These are phyloP conservation scores for Mycena belliarum DNA, from an alignment of 768 basidiomycete species.

Conservation along the genomic window DNA sequence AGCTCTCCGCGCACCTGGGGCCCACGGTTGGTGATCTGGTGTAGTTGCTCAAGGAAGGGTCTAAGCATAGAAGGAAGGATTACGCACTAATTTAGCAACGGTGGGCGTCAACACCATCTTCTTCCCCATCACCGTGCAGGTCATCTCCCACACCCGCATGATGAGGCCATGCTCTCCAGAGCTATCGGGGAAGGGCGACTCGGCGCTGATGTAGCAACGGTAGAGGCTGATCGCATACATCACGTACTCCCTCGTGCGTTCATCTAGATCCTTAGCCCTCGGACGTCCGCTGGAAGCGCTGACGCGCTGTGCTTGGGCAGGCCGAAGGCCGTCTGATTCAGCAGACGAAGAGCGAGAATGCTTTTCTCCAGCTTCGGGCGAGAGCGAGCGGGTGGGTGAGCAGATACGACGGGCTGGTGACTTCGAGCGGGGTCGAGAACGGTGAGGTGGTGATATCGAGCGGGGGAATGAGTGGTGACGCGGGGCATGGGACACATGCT, in stretches of 20 bases:
- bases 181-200: background rate
- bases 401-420: background rate
- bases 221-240: background rate
- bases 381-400: background rate
- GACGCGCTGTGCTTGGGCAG: background rate
- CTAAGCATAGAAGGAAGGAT: background rate
- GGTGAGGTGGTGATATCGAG: too few relatives aligned
- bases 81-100: conserved; percentile 22
- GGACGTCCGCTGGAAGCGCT: background rate
- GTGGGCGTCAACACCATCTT: conserved; percentile 5
- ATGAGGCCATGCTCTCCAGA: too few relatives aligned
- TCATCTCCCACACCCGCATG: too few relatives aligned
- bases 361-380: background rate
- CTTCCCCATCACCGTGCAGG: too few relatives aligned
- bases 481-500: too few relatives aligned
- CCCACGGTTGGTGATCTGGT: conserved; percentile 20
- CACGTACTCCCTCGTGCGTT: background rate
- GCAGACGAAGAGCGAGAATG: too few relatives aligned
- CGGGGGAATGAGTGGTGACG: too few relatives aligned
- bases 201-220: background rate
- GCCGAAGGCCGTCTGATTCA: background rate
- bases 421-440: too few relatives aligned
- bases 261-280: conserved; percentile 15
- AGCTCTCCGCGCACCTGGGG: conserved; percentile 25
- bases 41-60: background rate